Conservation (phyloP, 352 stramenopile genomes). For the Pythium sp. region DNA sequence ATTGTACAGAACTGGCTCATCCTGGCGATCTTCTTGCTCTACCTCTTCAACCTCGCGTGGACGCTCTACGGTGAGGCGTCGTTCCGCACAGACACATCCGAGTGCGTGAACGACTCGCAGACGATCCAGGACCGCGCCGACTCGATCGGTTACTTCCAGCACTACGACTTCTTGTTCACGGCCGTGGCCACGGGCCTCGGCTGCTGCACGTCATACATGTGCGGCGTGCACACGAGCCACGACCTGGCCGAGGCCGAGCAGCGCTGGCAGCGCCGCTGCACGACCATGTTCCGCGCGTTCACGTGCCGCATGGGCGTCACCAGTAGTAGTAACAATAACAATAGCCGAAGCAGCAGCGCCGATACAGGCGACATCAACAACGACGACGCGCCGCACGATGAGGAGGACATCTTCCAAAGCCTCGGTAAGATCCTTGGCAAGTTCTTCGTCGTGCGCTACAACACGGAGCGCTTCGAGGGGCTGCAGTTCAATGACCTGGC, state of each 20-base stretch:
- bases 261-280: slow-evolving; percentile 64
- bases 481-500: slow-evolving; percentile 71
- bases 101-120: slow-evolving; percentile 49
- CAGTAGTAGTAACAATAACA: neutral
- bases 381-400: slow-evolving; percentile 29
- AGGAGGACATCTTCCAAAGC: slow-evolving; percentile 69
- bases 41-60: slow-evolving; percentile 52
- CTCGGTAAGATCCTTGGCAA: slow-evolving; percentile 62
- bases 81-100: slow-evolving; percentile 48
- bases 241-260: slow-evolving; percentile 52
- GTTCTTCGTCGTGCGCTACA: slow-evolving; percentile 75
- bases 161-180: slow-evolving; percentile 70
- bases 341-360: neutral
- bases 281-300: slow-evolving; percentile 56
- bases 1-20: slow-evolving; percentile 44
- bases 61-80: slow-evolving; percentile 52
- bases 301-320: slow-evolving; percentile 41
- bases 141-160: slow-evolving; percentile 58
- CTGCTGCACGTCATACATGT: slow-evolving; percentile 61
- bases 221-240: slow-evolving; percentile 56
- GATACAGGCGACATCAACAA: neutral
- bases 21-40: slow-evolving; percentile 55
- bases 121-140: slow-evolving; percentile 55
- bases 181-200: slow-evolving; percentile 33
- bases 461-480: slow-evolving; percentile 57